phyloP scores from a whole-genome alignment of 2,329 filamentous ascomycete genomes.

The Pseudopyrenochaeta lycopersici region DNA sequence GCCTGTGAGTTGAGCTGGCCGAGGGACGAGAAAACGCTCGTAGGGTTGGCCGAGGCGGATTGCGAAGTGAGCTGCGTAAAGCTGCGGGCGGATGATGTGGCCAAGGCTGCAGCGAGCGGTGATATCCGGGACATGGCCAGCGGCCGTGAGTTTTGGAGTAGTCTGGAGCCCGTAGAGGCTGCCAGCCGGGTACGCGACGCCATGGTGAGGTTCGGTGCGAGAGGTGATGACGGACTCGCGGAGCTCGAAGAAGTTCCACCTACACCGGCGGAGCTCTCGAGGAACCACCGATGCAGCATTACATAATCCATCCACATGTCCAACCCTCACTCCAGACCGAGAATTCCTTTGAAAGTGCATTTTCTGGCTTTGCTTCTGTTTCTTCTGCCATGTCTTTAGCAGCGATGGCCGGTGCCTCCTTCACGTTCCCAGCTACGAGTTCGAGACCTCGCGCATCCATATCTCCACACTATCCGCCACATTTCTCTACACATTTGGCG shows the following conservation, averaged over 20 bases:
- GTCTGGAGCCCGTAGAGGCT: conserved; percentile 39
- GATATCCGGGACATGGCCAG: conserved; percentile 23
- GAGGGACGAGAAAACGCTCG: conserved; percentile 41
- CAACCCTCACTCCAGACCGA: too few species aligned
- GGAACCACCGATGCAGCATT: conserved; percentile 22
- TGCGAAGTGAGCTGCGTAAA: conserved; percentile 44
- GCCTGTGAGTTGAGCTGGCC: conserved; percentile 32
- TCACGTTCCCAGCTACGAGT: too few species aligned
- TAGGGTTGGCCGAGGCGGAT: conserved; percentile 31
- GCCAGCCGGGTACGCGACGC: conserved; percentile 45
- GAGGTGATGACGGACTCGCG: conserved; percentile 28
- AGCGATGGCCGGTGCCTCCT: too few species aligned
- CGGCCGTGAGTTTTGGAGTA: conserved; percentile 33
- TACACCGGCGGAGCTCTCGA: conserved; percentile 20
- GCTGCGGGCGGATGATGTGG: conserved; percentile 29
- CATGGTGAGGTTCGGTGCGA: conserved; percentile 35
- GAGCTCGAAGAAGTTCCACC: conserved; percentile 28
- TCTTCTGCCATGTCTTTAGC: too few species aligned
- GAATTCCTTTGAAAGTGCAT: too few species aligned
- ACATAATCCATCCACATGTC: conserved; percentile 20
- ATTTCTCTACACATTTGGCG: too few species aligned
- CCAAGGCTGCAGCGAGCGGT: conserved; percentile 30
- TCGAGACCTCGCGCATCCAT: too few species aligned
- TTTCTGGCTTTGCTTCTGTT: too few species aligned
- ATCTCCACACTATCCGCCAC: too few species aligned